Percentiles rank a stretch among this genome's conserved stretches.
These are phyloP conservation scores for Apophysomyces trapeziformis DNA, from an alignment of 371 early-diverging fungal species.

Conservation along the genomic window DNA sequence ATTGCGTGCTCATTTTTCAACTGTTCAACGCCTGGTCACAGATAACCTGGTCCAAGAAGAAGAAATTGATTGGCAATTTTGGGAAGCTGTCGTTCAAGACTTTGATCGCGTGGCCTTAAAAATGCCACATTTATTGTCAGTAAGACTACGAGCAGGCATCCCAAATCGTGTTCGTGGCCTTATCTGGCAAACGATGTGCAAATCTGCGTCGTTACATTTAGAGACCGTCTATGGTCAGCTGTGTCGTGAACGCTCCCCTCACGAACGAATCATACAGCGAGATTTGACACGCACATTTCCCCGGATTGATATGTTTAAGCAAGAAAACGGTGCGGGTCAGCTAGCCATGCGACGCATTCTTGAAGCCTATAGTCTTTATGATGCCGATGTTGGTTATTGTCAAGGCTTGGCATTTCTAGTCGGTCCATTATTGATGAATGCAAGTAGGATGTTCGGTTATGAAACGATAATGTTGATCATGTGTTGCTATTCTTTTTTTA, in stretches of 20 bases:
- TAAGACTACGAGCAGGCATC: conserved; percentile 78
- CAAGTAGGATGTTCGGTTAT: conserved; percentile 31
- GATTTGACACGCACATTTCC: conserved; percentile 94
- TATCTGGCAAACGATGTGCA: conserved; percentile 89
- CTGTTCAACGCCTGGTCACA: conserved; percentile 50
- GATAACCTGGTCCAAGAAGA: conserved; percentile 21
- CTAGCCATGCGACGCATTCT: conserved; percentile 78
- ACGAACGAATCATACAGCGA: conserved; percentile 86
- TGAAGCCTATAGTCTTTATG: conserved; percentile 89
- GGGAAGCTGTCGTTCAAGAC: conserved; percentile 85
- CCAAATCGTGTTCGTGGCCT: conserved; percentile 82
- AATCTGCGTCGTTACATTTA: conserved; percentile 69
- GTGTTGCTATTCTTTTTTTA: neutral
- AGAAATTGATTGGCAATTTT: conserved; percentile 72
- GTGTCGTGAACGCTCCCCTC: conserved; percentile 71
- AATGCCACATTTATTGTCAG: conserved; percentile 55
- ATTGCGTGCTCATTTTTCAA: conserved; percentile 54
- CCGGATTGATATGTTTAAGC: conserved; percentile 79
- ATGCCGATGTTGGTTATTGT: conserved; percentile 92
- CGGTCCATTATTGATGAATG: conserved; percentile 87
- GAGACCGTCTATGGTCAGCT: conserved; percentile 85
- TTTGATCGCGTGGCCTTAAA: conserved; percentile 60
- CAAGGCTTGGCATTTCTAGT: conserved; percentile 94
- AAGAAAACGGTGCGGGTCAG: conserved; percentile 84
- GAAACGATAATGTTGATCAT: neutral